These are phyloP conservation scores for Leishmania braziliensis DNA, from an alignment of 208 protist species.

Conservation along the genomic window DNA sequence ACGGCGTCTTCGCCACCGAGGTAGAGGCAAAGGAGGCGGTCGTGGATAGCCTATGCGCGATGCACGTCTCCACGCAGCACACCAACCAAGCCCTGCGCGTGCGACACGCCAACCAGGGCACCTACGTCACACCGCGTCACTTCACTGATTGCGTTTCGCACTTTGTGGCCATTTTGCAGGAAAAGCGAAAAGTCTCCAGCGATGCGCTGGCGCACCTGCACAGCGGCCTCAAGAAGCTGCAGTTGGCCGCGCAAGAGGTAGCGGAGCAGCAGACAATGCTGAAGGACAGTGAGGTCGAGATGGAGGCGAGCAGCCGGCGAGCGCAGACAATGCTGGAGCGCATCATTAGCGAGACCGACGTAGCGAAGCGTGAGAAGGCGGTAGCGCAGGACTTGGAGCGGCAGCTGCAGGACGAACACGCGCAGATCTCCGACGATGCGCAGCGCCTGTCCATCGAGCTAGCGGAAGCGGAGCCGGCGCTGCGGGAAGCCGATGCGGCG, in stretches of 20 bases:
- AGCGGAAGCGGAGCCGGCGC: constrained; percentile 89
- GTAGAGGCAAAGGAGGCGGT: constrained; percentile 74
- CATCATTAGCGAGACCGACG: constrained; percentile 87
- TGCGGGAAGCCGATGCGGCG: constrained; percentile 95
- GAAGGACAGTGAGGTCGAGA: constrained; percentile 82
- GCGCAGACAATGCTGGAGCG: constrained; percentile 86
- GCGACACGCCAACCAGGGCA: constrained; percentile 84
- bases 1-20: constrained; percentile 43
- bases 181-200: constrained; percentile 93
- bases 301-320: constrained; percentile 73
- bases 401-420: constrained; percentile 87
- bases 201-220: constrained; percentile 97
- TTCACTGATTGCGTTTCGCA: constrained; percentile 98
- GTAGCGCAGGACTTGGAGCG: constrained; percentile 63
- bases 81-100: constrained; percentile 78
- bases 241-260: constrained; percentile 90
- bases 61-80: constrained; percentile 92
- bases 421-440: constrained; percentile 72
- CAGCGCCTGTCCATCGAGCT: constrained; percentile 80
- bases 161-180: constrained; percentile 91
- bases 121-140: constrained; percentile 97
- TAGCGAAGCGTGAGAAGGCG: constrained; percentile 84
- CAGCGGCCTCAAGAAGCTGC: constrained; percentile 95
- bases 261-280: constrained; percentile 80
- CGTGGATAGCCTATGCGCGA: constrained; percentile 87